A percentile compares a stretch with the other conserved stretches of the same genome.
phyloP scores from a whole-genome alignment of 805 yeast genomes.

The Candida insectalens region DNA sequence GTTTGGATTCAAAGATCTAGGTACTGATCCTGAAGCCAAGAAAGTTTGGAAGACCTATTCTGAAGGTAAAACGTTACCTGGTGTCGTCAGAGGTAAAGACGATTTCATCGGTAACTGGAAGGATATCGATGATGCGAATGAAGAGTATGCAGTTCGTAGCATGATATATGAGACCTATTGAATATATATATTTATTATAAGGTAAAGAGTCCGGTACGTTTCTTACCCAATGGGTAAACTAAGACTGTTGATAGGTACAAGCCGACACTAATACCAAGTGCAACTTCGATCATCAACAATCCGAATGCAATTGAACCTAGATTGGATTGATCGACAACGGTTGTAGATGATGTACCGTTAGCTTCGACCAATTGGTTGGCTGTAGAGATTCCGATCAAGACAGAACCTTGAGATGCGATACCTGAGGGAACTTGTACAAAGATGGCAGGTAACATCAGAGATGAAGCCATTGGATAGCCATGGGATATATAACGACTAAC shows the following conservation, averaged over 20 bases:
- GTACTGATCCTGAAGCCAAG: constrained; percentile 82
- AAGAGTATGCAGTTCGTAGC: constrained; percentile 56
- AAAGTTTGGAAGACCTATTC: constrained; percentile 72
- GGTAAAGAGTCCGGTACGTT: constrained; percentile 79
- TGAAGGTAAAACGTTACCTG: constrained; percentile 71
- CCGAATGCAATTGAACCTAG: constrained; percentile 45
- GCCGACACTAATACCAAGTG: constrained; percentile 92
- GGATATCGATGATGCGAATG: constrained; percentile 81
- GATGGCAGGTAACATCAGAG: constrained; percentile 93
- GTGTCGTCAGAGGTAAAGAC: constrained; percentile 73
- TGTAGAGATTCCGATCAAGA: constrained; percentile 66
- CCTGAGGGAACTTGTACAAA: constrained; percentile 95
- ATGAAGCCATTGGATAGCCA: constrained; percentile 58
- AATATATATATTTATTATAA: constrained; percentile 26
- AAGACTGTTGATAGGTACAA: constrained; percentile 82
- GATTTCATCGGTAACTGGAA: constrained; percentile 80
- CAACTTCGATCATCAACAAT: constrained; percentile 82
- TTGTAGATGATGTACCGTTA: constrained; percentile 12
- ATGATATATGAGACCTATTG: constrained; percentile 55
- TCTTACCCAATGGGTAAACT: constrained; percentile 89
- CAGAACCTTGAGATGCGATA: constrained; percentile 80
- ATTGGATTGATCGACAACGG: constrained; percentile 4
- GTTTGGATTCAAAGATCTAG: constrained; percentile 66
- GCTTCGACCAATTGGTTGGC: constrained; percentile 59
- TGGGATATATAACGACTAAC: constrained; percentile 14